Evolutionary conservation across 306 rosid species (phyloP).

Genomic region (Gastrolobium bilobum): DNA sequence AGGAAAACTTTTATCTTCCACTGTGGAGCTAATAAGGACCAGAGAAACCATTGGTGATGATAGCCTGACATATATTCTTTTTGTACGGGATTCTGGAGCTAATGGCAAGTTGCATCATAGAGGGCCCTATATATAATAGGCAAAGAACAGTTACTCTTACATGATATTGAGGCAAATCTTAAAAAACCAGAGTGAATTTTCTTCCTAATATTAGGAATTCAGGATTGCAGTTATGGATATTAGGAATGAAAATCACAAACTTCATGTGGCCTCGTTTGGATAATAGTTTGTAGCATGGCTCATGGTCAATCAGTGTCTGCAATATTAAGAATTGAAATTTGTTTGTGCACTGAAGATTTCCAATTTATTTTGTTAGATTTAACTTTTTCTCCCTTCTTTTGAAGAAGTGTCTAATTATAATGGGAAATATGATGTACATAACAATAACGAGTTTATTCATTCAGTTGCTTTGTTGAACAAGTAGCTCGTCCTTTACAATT

Average conservation of each 20-base stretch:
- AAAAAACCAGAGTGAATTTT: neutral
- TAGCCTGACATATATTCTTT: slow-evolving; percentile 34
- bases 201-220: slow-evolving; percentile 20
- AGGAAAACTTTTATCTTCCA: slow-evolving; percentile 26
- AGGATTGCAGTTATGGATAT: slow-evolving; percentile 16
- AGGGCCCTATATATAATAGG: slow-evolving; percentile 27
- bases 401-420: neutral
- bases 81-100: slow-evolving; percentile 23
- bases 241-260: neutral
- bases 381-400: neutral
- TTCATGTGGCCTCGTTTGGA: slow-evolving; percentile 1
- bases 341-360: neutral
- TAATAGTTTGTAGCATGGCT: neutral
- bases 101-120: slow-evolving; percentile 44
- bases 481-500: slow-evolving; percentile 38
- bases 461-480: slow-evolving; percentile 24
- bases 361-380: neutral
- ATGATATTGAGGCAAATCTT: slow-evolving; percentile 17
- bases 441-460: slow-evolving; percentile 38
- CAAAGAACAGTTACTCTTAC: neutral
- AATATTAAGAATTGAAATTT: neutral
- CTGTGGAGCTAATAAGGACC: slow-evolving; percentile 25
- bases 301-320: neutral
- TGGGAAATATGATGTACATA: slow-evolving; percentile 20
- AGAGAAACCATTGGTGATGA: slow-evolving; percentile 38